phyloP scores from a whole-genome alignment of 1,139 yeast genomes.

The Yamadazyma trypodendri region DNA sequence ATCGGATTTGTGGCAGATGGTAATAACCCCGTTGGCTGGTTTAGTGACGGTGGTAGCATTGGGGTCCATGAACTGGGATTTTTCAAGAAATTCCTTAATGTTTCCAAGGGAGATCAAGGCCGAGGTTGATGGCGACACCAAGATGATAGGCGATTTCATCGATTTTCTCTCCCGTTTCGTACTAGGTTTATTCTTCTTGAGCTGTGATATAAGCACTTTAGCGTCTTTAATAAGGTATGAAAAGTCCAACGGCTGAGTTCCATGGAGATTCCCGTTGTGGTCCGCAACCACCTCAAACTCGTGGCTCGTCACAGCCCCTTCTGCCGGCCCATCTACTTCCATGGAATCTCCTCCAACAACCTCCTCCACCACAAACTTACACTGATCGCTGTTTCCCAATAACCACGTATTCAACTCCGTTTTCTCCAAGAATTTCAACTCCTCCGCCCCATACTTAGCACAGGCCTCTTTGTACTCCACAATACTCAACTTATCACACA shows the following conservation, averaged over 20 bases:
- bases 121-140: slow-evolving; percentile 93
- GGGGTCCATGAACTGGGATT: slow-evolving; percentile 70
- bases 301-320: slow-evolving; percentile 16
- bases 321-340: not conserved
- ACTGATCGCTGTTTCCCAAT: slow-evolving; percentile 60
- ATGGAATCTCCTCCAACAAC: slow-evolving; percentile 7
- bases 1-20: slow-evolving; percentile 56
- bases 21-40: slow-evolving; percentile 43
- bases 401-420: slow-evolving; percentile 83
- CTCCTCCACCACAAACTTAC: slow-evolving; percentile 45
- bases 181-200: slow-evolving; percentile 41
- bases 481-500: slow-evolving; percentile 68
- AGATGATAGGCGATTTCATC: slow-evolving; percentile 81
- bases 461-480: slow-evolving; percentile 82
- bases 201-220: slow-evolving; percentile 54
- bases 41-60: slow-evolving; percentile 29
- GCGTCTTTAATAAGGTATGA: slow-evolving; percentile 74
- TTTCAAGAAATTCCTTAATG: slow-evolving; percentile 77
- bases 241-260: slow-evolving; percentile 72
- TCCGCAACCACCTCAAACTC: slow-evolving; percentile 68
- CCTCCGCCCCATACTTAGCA: slow-evolving; percentile 59
- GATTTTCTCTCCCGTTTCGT: slow-evolving; percentile 16
- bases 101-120: slow-evolving; percentile 79
- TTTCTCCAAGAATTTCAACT: slow-evolving; percentile 81
- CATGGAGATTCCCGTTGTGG: slow-evolving; percentile 80